Percentiles rank a stretch among this genome's conserved stretches.
These are phyloP conservation scores for Trametopsis cervina DNA, from an alignment of 768 basidiomycete genomes.

Conservation along the genomic window DNA sequence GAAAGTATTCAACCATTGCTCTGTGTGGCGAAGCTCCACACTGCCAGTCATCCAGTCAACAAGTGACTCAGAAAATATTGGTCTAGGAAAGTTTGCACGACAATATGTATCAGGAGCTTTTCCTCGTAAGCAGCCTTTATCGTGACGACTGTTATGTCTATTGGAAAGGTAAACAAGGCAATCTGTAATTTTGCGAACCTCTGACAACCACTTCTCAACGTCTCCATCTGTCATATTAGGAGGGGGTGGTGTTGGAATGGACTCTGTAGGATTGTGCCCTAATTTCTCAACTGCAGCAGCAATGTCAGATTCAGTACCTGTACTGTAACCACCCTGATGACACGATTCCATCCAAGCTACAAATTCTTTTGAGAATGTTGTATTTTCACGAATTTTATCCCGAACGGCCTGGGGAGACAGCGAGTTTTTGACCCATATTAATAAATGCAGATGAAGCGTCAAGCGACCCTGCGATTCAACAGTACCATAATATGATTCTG, in stretches of 20 bases:
- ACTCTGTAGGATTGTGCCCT: too few relatives aligned
- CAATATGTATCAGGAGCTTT: too few relatives aligned
- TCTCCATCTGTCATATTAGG: constrained; percentile 6
- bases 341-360: constrained; percentile 13
- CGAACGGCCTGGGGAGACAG: constrained; percentile 9
- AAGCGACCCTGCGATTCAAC: constrained; percentile 34
- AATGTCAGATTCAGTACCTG: constrained; percentile 33
- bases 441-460: constrained; percentile 31
- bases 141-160: not conserved
- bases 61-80: constrained; percentile 14
- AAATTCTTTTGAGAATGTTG: too few relatives aligned
- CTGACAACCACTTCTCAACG: not conserved
- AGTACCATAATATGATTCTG: constrained; percentile 30
- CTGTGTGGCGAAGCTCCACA: constrained; percentile 24
- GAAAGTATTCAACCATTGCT: constrained; percentile 31
- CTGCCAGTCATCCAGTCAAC: constrained; percentile 25
- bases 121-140: too few relatives aligned
- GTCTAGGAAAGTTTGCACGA: constrained; percentile 33
- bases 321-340: constrained; percentile 27
- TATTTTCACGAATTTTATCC: too few relatives aligned
- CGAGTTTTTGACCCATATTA: constrained; percentile 28
- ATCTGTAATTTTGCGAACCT: not conserved
- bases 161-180: not conserved
- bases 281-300: constrained; percentile 33
- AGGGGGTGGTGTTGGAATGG: not conserved